A percentile compares a stretch with the other conserved stretches of the same genome.
Evolutionary conservation across 805 yeast species (phyloP).

Genomic region (Naumovozyma baii): DNA sequence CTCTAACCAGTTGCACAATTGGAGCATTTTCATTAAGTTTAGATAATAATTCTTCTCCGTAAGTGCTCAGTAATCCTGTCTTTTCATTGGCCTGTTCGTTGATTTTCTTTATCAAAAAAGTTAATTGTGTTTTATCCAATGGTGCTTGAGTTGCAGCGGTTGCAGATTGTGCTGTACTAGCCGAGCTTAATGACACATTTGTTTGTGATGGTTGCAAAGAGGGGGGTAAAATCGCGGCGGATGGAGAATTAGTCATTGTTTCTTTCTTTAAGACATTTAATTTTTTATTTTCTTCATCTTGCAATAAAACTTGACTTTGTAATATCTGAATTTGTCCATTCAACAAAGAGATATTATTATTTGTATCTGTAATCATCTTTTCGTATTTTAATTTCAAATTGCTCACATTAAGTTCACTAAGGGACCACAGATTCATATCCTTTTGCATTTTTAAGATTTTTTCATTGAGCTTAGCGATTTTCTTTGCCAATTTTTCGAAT

Average conservation of each 20-base stretch:
- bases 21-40: constrained; percentile 16
- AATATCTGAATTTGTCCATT: constrained; percentile 6
- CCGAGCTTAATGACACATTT: background rate
- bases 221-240: background rate
- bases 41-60: constrained; percentile 21
- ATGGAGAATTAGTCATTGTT: background rate
- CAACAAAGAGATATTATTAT: constrained; percentile 7
- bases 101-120: constrained; percentile 13
- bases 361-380: constrained; percentile 4
- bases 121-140: background rate
- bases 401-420: constrained; percentile 12
- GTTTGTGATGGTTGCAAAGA: too few species aligned
- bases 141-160: background rate
- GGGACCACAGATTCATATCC: constrained; percentile 23
- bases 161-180: background rate
- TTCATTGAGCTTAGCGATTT: constrained; percentile 16
- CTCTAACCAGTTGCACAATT: constrained; percentile 17
- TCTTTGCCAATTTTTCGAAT: constrained; percentile 22
- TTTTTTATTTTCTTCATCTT: constrained; percentile 17
- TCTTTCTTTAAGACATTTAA: constrained; percentile 14
- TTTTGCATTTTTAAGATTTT: constrained; percentile 23
- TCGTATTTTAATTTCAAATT: constrained; percentile 10
- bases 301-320: constrained; percentile 14
- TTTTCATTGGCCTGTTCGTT: constrained; percentile 17
- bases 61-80: constrained; percentile 18